Percentiles rank a stretch among this genome's conserved stretches.
Evolutionary conservation across 2,329 filamentous ascomycete genomes (phyloP).

Genomic region (Cytospora schulzeri): DNA sequence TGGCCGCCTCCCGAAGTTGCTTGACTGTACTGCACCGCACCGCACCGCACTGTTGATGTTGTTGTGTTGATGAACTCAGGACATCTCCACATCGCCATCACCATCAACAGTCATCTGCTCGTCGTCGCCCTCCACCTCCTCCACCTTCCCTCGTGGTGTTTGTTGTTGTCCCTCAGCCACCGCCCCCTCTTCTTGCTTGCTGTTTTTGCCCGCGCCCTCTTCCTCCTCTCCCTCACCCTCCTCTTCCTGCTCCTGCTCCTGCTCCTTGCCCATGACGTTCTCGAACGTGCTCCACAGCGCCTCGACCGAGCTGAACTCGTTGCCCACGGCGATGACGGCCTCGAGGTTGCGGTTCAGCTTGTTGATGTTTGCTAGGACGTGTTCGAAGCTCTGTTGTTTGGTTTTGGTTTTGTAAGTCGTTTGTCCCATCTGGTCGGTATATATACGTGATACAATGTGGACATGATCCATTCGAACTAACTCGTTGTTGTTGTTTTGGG

Average conservation of each 20-base stretch:
- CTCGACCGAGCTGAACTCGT: constrained; percentile 96
- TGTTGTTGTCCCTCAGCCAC: neutral
- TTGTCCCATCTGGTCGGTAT: too few relatives aligned
- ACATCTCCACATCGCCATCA: neutral
- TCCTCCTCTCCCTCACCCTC: constrained; percentile 36
- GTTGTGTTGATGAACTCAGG: neutral
- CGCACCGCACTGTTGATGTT: too few relatives aligned
- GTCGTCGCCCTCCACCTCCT: neutral
- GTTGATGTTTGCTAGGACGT: constrained; percentile 94
- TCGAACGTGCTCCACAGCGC: constrained; percentile 97
- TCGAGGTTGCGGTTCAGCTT: constrained; percentile 91
- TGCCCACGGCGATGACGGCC: constrained; percentile 89
- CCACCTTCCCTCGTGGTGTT: neutral
- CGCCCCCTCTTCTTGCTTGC: neutral
- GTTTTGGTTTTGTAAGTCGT: too few relatives aligned
- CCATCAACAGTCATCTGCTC: neutral
- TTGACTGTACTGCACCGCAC: neutral
- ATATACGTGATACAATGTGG: too few relatives aligned
- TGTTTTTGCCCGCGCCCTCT: constrained; percentile 30
- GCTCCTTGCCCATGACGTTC: constrained; percentile 87
- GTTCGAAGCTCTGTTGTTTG: constrained; percentile 69
- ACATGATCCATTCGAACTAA: too few relatives aligned
- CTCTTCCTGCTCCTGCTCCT: too few relatives aligned
- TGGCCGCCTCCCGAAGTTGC: neutral
- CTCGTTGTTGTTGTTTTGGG: too few relatives aligned